These are phyloP conservation scores for Termitomyces eurrhizus DNA, from an alignment of 768 basidiomycete genomes.

Conservation along the genomic window DNA sequence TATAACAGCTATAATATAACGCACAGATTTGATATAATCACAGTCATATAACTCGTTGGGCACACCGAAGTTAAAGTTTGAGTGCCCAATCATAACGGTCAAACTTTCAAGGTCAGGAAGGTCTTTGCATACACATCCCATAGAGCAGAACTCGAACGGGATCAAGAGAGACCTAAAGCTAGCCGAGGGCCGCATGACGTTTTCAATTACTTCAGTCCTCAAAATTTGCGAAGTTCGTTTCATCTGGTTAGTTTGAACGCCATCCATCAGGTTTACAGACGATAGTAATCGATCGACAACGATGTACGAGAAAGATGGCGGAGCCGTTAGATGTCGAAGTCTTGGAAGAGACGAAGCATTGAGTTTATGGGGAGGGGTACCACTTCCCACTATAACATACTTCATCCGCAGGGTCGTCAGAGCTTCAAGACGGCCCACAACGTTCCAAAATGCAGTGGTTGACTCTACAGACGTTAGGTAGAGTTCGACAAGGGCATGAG, in stretches of 20 bases:
- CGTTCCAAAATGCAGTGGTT: slow-evolving; percentile 1
- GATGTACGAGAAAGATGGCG: slow-evolving; percentile 4
- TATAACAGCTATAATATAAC: neutral
- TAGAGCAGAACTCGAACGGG: slow-evolving; percentile 5
- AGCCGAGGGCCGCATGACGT: neutral
- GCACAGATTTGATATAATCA: neutral
- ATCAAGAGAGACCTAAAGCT: neutral
- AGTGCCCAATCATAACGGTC: neutral
- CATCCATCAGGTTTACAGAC: slow-evolving; percentile 3
- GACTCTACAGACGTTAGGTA: neutral
- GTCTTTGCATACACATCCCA: neutral
- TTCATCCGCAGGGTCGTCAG: slow-evolving; percentile 6
- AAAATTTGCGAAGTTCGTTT: neutral
- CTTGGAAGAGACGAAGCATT: slow-evolving; percentile 8
- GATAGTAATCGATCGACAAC: slow-evolving; percentile 7
- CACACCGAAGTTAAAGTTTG: neutral
- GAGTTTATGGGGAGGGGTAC: neutral
- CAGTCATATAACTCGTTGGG: neutral
- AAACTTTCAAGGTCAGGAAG: slow-evolving; percentile 4
- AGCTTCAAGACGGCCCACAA: neutral
- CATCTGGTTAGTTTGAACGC: neutral
- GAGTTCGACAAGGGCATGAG: slow-evolving; percentile 3
- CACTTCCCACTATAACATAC: neutral
- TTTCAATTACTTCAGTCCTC: neutral
- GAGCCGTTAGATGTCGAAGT: slow-evolving; percentile 3